Percentiles rank a stretch among this genome's conserved stretches.
These are phyloP conservation scores for Neurospora sp. DNA, from an alignment of 495 filamentous ascomycete species.

Conservation along the genomic window DNA sequence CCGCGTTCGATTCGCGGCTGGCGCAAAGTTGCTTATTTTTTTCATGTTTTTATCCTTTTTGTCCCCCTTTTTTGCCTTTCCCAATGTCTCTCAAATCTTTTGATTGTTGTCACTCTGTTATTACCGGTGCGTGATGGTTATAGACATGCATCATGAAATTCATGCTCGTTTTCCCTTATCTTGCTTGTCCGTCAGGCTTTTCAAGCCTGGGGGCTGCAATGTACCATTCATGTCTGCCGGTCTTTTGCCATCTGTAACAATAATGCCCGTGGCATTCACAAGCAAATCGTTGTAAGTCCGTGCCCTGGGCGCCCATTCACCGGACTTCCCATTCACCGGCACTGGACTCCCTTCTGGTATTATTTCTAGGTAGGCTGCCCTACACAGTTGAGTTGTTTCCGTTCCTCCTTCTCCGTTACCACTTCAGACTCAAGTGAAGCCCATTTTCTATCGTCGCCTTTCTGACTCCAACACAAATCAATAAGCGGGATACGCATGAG, in stretches of 20 bases:
- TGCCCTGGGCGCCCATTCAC: neutral
- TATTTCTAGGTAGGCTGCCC: neutral
- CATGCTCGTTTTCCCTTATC: neutral
- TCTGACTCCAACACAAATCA: neutral
- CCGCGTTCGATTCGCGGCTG: slow-evolving; percentile 40
- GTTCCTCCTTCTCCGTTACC: neutral
- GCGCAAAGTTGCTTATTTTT: neutral
- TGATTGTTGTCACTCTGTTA: neutral
- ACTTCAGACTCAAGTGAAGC: neutral
- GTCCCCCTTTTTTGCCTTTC: neutral
- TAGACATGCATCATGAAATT: no score
- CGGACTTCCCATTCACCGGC: neutral
- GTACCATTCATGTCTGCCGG: neutral
- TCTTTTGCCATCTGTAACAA: neutral
- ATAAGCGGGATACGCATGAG: neutral
- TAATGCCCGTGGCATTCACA: neutral
- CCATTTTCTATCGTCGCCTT: neutral
- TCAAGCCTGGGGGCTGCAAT: neutral
- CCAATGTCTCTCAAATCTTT: neutral
- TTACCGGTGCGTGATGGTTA: neutral
- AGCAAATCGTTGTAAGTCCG: neutral
- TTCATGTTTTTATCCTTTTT: neutral
- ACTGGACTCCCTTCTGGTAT: neutral
- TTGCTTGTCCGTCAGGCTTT: neutral
- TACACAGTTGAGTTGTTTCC: neutral